phyloP scores from a whole-genome alignment of 805 yeast genomes.

The Pichia heedii region DNA sequence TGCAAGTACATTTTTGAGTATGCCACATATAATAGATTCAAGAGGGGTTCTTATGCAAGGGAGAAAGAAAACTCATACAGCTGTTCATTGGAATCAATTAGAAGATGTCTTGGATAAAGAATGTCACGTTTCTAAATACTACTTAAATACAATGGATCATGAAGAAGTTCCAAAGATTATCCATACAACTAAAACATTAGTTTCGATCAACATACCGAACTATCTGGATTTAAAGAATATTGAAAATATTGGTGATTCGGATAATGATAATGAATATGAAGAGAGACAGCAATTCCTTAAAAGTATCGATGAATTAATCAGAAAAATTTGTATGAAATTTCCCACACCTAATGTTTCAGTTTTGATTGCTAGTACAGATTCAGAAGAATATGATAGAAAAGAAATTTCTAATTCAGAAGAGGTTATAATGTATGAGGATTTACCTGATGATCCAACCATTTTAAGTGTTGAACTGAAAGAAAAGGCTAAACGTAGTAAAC shows the following conservation, averaged over 20 bases:
- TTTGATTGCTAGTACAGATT: slow-evolving; percentile 40
- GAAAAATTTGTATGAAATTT: slow-evolving; percentile 50
- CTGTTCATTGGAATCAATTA: slow-evolving; percentile 33
- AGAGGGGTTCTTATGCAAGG: slow-evolving; percentile 13
- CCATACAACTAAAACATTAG: slow-evolving; percentile 55
- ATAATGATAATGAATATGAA: slow-evolving; percentile 34
- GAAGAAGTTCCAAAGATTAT: slow-evolving; percentile 46
- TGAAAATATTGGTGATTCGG: slow-evolving; percentile 26
- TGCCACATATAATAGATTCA: slow-evolving; percentile 39
- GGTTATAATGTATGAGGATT: slow-evolving; percentile 17
- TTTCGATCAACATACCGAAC: slow-evolving; percentile 44
- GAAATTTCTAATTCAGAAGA: slow-evolving; percentile 10
- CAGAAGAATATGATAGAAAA: slow-evolving; percentile 15
- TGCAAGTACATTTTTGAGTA: slow-evolving; percentile 53
- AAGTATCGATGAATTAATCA: slow-evolving; percentile 30
- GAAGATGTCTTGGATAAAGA: slow-evolving; percentile 34
- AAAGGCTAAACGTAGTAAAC: slow-evolving; percentile 23
- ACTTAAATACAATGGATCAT: slow-evolving; percentile 30
- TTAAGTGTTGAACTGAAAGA: slow-evolving; percentile 25
- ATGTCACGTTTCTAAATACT: slow-evolving; percentile 44
- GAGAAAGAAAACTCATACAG: slow-evolving; percentile 16
- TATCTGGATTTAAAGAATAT: background rate
- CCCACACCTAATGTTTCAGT: slow-evolving; percentile 70
- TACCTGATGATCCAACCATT: slow-evolving; percentile 26
- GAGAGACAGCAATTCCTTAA: slow-evolving; percentile 18